Conservation (phyloP, 768 basidiomycete species). For the Stropharia rugosoannulata region DNA sequence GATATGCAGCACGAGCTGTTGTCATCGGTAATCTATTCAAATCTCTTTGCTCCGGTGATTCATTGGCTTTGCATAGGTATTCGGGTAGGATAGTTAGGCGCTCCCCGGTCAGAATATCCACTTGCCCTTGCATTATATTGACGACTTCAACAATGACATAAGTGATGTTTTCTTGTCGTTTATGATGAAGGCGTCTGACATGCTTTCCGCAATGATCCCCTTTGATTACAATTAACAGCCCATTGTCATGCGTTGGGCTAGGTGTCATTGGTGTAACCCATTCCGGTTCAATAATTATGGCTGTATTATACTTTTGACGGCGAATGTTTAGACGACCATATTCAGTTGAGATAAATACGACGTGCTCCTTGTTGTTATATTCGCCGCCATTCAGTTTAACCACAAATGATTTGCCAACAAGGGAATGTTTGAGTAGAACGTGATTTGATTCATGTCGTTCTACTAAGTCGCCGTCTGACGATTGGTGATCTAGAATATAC, state of each 20-base stretch:
- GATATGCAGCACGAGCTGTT: no score
- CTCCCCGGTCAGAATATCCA: no score
- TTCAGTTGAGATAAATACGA: background rate
- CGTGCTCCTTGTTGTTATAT: conserved; percentile 1
- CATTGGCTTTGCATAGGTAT: background rate
- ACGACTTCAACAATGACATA: background rate
- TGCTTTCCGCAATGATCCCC: conserved; percentile 15
- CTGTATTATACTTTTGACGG: background rate
- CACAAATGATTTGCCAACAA: background rate
- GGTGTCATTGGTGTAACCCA: conserved; percentile 4
- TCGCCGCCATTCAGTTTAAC: background rate
- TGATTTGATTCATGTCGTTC: background rate
- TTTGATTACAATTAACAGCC: conserved; percentile 11
- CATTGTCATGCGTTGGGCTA: conserved; percentile 14
- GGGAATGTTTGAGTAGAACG: conserved; percentile 1
- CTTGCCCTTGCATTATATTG: background rate
- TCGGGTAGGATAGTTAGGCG: background rate
- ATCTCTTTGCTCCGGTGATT: background rate
- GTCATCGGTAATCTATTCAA: background rate
- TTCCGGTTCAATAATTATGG: background rate
- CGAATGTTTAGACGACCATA: background rate
- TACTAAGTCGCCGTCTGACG: no score
- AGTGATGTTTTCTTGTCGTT: background rate
- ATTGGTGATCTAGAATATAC: no score
- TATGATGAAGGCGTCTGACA: conserved; percentile 9